These are phyloP conservation scores for Clarireedia homoeocarpa DNA, from an alignment of 2,329 filamentous ascomycete species.

Conservation along the genomic window DNA sequence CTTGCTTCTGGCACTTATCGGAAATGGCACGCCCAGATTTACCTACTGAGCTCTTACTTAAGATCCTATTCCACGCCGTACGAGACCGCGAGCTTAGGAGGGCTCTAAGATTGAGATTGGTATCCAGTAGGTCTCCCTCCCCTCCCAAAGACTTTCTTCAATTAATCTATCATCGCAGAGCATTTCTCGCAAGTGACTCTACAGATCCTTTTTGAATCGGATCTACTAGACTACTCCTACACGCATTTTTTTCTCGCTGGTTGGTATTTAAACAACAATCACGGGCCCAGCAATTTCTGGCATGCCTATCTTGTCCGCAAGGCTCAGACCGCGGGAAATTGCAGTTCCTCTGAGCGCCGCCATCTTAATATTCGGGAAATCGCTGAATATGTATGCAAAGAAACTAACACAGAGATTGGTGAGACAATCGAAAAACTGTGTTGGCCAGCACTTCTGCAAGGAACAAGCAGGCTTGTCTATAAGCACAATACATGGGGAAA, in stretches of 20 bases:
- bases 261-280: too few species aligned
- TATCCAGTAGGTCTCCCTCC: not conserved
- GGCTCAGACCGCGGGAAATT: not conserved
- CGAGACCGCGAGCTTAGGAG: not conserved
- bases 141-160: too few species aligned
- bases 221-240: not conserved
- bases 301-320: not conserved
- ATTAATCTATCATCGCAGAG: not conserved
- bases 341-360: not conserved
- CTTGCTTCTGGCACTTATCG: too few species aligned
- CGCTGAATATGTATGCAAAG: not conserved
- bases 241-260: accelerated
- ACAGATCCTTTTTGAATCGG: not conserved
- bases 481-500: accelerated
- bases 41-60: not conserved
- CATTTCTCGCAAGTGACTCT: not conserved
- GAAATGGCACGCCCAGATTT: not conserved
- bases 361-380: not conserved
- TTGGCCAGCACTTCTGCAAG: not conserved
- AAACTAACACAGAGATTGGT: not conserved
- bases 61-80: not conserved
- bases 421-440: not conserved
- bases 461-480: accelerated
- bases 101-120: not conserved
- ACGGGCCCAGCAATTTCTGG: not conserved